Base-by-base conservation (phyloP, 2,329 filamentous ascomycete species). In the Neofusicoccum laricinum region DNA sequence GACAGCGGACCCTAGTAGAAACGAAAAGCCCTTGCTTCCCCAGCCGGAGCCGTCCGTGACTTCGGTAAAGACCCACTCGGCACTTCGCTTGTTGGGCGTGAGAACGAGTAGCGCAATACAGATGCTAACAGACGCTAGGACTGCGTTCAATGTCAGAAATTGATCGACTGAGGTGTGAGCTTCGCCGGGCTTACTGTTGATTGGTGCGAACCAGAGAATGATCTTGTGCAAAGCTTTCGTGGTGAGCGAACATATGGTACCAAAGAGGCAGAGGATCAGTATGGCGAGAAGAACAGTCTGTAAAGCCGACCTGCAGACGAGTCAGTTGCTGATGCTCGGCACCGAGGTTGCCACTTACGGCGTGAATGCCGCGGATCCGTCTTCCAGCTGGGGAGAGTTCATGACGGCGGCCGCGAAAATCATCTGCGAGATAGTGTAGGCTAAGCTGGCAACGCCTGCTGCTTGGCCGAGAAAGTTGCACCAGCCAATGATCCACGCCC, bases 401-500 rank as follows among this genome's bases (percentile, higher is more conserved):
- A 89, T 88, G 66, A 85, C 86, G 1, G 78, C 83, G 21, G 82
- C 82, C 5, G 87, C 86, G 38, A 89, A 76, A 41, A 88, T 79
- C 85, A 88, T 88, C 71, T 89, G 86, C 17, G 84, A 83, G 53
- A 88, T 84, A 0, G 85, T 87, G 65, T 88, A 89, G 17, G 83
- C 85, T 49, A 89, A 80, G 70, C 85, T 87, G 10, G 85, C 85
- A 12, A 88, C 85, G 41, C 86, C 86, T 12, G 85, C 84, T 7
- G 85, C 86, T 73, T 89, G 86, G 7, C 86, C 86, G 0, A 89
- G 79, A 36, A 89, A 82, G 67, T 89, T 89, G 70, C 85, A 86
- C 86, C 86, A 88, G n/a, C 86, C 86, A 63, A 88, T 86, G 48
- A 88, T 78, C 86, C 86, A 89, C 0, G 85, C 83, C 80, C 86